Conservation (phyloP, 352 stramenopile species). For the Phytophthora melonis region DNA sequence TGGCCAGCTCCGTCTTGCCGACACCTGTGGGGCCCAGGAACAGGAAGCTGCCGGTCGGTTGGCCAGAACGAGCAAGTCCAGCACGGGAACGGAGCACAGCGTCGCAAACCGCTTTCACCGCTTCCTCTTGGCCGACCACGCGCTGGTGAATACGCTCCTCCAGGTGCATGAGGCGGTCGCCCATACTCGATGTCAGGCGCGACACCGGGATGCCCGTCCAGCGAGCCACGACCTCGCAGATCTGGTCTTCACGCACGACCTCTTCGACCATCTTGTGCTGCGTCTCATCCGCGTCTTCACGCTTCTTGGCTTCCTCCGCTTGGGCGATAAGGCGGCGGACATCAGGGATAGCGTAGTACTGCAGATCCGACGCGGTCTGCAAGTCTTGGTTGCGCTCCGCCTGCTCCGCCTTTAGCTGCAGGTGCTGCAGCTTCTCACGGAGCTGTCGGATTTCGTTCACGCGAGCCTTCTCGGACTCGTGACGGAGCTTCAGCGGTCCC, state of each 20-base stretch:
- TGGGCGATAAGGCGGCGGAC: slow-evolving; percentile 90
- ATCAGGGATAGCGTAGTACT: slow-evolving; percentile 96
- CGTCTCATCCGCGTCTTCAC: slow-evolving; percentile 61
- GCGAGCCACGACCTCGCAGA: slow-evolving; percentile 91
- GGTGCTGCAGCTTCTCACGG: slow-evolving; percentile 93
- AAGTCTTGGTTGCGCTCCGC: slow-evolving; percentile 96
- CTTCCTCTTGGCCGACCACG: slow-evolving; percentile 95
- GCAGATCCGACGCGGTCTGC: slow-evolving; percentile 95
- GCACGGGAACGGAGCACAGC: slow-evolving; percentile 94
- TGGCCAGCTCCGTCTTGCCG: slow-evolving; percentile 96
- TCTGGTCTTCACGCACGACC: slow-evolving; percentile 88
- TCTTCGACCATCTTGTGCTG: slow-evolving; percentile 86
- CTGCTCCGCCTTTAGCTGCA: slow-evolving; percentile 95
- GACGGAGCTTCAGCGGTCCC: slow-evolving; percentile 90
- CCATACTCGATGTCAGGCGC: slow-evolving; percentile 81
- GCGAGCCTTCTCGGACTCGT: slow-evolving; percentile 92
- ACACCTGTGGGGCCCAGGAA: slow-evolving; percentile 97
- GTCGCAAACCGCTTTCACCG: slow-evolving; percentile 93
- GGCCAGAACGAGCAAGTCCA: slow-evolving; percentile 84
- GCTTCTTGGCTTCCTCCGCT: slow-evolving; percentile 80
- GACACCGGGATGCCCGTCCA: slow-evolving; percentile 93
- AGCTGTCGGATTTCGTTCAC: slow-evolving; percentile 94
- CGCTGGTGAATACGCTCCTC: slow-evolving; percentile 88
- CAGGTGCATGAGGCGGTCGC: slow-evolving; percentile 86
- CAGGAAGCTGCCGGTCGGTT: slow-evolving; percentile 96